Percentiles rank a stretch among this genome's conserved stretches.
These are phyloP conservation scores for Suillus bovinus DNA, from an alignment of 768 basidiomycete species.

Conservation along the genomic window DNA sequence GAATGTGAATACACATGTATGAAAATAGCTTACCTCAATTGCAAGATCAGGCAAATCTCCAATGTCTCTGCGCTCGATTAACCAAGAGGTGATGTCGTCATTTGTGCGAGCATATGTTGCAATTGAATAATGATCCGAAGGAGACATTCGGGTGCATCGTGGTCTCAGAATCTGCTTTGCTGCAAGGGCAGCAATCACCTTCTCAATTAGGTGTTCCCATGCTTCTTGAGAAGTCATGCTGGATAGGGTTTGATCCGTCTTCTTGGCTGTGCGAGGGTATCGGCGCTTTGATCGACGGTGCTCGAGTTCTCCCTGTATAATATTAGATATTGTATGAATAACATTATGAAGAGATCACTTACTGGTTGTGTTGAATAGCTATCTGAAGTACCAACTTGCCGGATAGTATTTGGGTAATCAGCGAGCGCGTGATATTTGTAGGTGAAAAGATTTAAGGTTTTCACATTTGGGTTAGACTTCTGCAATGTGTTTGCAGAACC, in stretches of 20 bases:
- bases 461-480: slow-evolving; percentile 3
- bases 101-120: slow-evolving; percentile 14
- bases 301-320: slow-evolving; percentile 37
- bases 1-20: not conserved
- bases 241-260: slow-evolving; percentile 11
- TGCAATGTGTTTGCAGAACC: not conserved
- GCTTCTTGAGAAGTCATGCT: slow-evolving; percentile 26
- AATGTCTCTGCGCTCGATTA: not conserved
- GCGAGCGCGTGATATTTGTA: slow-evolving; percentile 20
- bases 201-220: slow-evolving; percentile 18
- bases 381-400: slow-evolving; percentile 34
- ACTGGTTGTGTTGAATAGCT: slow-evolving; percentile 38
- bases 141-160: not conserved
- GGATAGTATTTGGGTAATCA: slow-evolving; percentile 17
- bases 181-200: slow-evolving; percentile 12
- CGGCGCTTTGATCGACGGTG: slow-evolving; percentile 36
- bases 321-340: not conserved
- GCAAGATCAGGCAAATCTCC: slow-evolving; percentile 25
- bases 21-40: slow-evolving; percentile 10
- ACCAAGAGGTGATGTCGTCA: slow-evolving; percentile 15
- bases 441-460: slow-evolving; percentile 15
- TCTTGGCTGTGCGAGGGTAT: slow-evolving; percentile 38
- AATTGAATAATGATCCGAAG: slow-evolving; percentile 20
- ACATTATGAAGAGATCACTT: not conserved
- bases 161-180: not conserved